Base-by-base conservation (phyloP, 352 stramenopile genomes). In the Thalassiosira hispida region DNA sequence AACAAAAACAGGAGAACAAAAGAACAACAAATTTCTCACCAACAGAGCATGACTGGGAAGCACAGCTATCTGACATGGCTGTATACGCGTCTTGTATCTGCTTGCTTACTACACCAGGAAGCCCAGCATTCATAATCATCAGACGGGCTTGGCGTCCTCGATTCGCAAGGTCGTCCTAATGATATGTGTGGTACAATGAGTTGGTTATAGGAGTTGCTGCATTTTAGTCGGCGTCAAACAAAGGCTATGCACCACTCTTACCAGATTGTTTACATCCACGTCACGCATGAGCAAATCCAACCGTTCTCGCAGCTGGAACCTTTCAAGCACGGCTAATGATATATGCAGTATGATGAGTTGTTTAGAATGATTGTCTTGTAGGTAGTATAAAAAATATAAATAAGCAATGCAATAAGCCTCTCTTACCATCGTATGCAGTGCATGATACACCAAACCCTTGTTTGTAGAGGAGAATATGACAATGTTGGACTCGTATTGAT, bases 101-200 rank as follows among this genome's bases (percentile, higher is more conserved):
- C 14, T 51, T 42, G 12, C 46, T 42, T 9, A 73, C 64, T 23
- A 76, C 77, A 64, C 72, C 55, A 0, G 71, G 70, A 31, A 84
- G 71, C 18, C 70, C 70, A 38, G 59, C 71, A 53, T 77, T 75
- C 18, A 85, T 63, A n/a, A 85, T 72, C 77, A 85, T 76, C 7
- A 77, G 57, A 38, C 70, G 64, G 33, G 64, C 70, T 57, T 81
- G 74, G n/a, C 35, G 33, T 29, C 51, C 52, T 67, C 66, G 35
- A 46, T 59, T 53, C 4, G 61, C 38, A 49, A 70, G 46, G 18
- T 60, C 23, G 20, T 47, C 9, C n/a, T n/a, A n/a, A n/a, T n/a
- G n/a, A n/a, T n/a, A n/a, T n/a, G n/a, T n/a, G n/a, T n/a, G n/a
- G 55, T 31, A 25, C 3, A 38, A 18, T 59, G 11, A 33, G n/a